These are phyloP conservation scores for Apocynum venetum DNA, from an alignment of 257 asterid species.

Conservation along the genomic window DNA sequence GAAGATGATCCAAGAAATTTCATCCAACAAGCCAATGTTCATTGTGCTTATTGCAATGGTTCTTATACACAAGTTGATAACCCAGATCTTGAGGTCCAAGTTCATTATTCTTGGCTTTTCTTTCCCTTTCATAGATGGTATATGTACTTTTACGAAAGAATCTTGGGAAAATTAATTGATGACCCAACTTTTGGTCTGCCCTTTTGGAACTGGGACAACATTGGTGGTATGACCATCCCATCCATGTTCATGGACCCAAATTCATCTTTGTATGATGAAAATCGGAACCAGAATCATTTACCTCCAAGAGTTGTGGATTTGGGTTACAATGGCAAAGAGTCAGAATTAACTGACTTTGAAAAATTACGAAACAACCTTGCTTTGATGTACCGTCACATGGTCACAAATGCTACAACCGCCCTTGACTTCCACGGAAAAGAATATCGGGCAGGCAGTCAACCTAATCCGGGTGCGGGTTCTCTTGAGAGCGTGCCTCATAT, in stretches of 20 bases:
- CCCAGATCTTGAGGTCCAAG: conserved; percentile 12
- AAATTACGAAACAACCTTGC: conserved; percentile 10
- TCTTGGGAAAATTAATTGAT: conserved; percentile 22
- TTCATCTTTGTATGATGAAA: conserved; percentile 14
- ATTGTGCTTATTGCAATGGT: conserved; percentile 35
- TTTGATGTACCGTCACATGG: conserved; percentile 21
- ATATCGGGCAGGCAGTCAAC: neutral
- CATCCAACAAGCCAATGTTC: conserved; percentile 30
- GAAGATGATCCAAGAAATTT: conserved; percentile 25
- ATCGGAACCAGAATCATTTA: conserved; percentile 14
- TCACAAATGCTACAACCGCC: conserved; percentile 6
- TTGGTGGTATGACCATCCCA: conserved; percentile 25
- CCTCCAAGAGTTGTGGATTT: conserved; percentile 13
- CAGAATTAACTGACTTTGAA: neutral
- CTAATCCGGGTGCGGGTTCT: conserved; percentile 21
- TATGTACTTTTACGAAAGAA: conserved; percentile 29
- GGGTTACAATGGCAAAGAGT: neutral
- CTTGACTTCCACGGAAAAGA: conserved; percentile 13
- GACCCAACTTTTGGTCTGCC: conserved; percentile 24
- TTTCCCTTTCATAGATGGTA: conserved; percentile 36
- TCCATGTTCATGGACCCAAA: neutral
- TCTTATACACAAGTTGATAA: conserved; percentile 12
- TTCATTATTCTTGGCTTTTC: conserved; percentile 29
- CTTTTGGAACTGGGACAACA: conserved; percentile 29
- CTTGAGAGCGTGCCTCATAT: conserved; percentile 21